phyloP scores from a whole-genome alignment of 768 basidiomycete species.

The Amanita exitialis region DNA sequence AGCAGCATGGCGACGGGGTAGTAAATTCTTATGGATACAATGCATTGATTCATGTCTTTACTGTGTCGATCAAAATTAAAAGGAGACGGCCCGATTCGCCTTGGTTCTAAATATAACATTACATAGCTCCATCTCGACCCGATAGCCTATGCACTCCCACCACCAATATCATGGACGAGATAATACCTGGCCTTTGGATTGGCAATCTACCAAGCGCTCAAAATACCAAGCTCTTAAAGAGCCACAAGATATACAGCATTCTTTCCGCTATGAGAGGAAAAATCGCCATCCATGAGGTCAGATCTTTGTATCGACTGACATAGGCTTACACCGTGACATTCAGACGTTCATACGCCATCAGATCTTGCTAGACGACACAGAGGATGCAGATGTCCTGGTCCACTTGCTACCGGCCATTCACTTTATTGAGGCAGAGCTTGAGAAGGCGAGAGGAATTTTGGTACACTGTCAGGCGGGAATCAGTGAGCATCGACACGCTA shows the following conservation, averaged over 20 bases:
- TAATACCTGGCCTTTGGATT: slow-evolving; percentile 76
- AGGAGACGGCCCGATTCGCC: background rate
- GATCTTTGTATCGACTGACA: slow-evolving; percentile 7
- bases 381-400: slow-evolving; percentile 67
- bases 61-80: background rate
- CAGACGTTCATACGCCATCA: slow-evolving; percentile 78
- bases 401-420: slow-evolving; percentile 74
- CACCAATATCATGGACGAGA: slow-evolving; percentile 52
- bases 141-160: background rate
- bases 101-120: background rate
- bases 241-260: slow-evolving; percentile 68
- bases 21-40: background rate
- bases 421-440: slow-evolving; percentile 73
- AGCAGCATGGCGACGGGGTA: background rate
- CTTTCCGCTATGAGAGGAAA: slow-evolving; percentile 65
- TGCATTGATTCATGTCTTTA: too few relatives aligned
- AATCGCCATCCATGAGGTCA: slow-evolving; percentile 55
- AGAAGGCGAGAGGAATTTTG: slow-evolving; percentile 67
- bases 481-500: slow-evolving; percentile 40
- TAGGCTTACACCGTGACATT: slow-evolving; percentile 1
- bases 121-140: background rate
- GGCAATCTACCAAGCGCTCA: slow-evolving; percentile 69
- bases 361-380: slow-evolving; percentile 67
- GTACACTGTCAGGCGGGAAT: slow-evolving; percentile 90
- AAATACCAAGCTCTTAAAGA: slow-evolving; percentile 48